Percentiles rank a stretch among this genome's conserved stretches.
Evolutionary conservation across 306 rosid species (phyloP).

Genomic region (Gleditsia sinensis): DNA sequence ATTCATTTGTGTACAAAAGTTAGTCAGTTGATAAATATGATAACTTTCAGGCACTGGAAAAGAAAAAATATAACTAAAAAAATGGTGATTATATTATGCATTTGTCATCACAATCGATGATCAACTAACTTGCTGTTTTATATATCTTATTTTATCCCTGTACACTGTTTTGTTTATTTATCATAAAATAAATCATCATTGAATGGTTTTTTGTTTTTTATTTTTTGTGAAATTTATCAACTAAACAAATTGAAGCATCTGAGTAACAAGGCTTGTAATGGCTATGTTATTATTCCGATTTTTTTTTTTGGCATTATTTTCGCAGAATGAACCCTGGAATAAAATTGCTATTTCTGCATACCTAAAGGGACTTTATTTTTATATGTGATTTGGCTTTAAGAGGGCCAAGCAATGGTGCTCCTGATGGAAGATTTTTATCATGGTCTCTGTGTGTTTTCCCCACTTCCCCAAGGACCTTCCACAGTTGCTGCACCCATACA

Average conservation of each 20-base stretch:
- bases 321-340: no score
- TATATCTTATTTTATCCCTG: no score
- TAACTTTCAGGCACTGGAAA: no score
- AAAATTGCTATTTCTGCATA: neutral
- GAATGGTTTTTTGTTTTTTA: neutral
- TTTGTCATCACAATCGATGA: neutral
- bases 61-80: no score
- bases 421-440: neutral
- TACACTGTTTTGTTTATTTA: neutral
- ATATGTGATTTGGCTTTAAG: neutral
- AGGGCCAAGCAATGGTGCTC: neutral
- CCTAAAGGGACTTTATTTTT: neutral
- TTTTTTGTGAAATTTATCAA: neutral
- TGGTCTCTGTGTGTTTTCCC: neutral
- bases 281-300: neutral
- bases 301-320: no score
- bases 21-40: no score
- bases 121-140: neutral
- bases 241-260: neutral
- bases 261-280: neutral
- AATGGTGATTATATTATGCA: neutral
- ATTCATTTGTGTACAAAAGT: neutral
- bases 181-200: no score
- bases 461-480: neutral
- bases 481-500: neutral